These are phyloP conservation scores for Fusarium secorum DNA, from an alignment of 2,329 filamentous ascomycete species.

Conservation along the genomic window DNA sequence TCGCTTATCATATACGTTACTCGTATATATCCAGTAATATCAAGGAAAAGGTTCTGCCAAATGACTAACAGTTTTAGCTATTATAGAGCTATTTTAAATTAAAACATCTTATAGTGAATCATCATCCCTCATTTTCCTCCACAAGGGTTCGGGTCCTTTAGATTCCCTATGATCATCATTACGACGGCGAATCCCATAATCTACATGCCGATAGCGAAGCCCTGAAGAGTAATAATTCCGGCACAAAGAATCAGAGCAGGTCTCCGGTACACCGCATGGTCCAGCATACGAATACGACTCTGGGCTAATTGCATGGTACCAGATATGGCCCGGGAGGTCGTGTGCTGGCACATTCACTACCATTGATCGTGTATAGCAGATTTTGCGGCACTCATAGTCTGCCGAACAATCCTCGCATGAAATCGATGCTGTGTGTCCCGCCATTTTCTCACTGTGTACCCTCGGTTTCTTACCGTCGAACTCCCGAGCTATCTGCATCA, in stretches of 20 bases:
- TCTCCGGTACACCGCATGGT: neutral
- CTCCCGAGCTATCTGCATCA: neutral
- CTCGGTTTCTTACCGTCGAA: neutral
- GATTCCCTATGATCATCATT: too few species aligned
- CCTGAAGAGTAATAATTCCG: neutral
- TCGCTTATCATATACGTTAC: too few species aligned
- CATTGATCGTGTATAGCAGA: fast-evolving
- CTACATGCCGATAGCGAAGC: fast-evolving
- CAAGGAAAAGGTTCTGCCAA: too few species aligned
- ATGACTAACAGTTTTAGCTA: too few species aligned
- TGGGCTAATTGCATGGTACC: neutral
- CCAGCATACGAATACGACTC: neutral
- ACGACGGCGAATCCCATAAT: too few species aligned
- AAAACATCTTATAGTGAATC: too few species aligned
- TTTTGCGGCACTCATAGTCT: neutral
- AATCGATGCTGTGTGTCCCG: fast-evolving
- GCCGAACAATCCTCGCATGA: fast-evolving
- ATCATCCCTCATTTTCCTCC: too few species aligned
- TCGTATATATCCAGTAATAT: too few species aligned
- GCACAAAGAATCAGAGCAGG: neutral
- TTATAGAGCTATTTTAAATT: too few species aligned
- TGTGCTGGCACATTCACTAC: fast-evolving
- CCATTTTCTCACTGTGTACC: neutral
- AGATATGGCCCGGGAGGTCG: fast-evolving
- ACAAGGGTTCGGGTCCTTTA: too few species aligned